phyloP scores from a whole-genome alignment of 2,329 filamentous ascomycete species.

The Neonectria neomacrospora region DNA sequence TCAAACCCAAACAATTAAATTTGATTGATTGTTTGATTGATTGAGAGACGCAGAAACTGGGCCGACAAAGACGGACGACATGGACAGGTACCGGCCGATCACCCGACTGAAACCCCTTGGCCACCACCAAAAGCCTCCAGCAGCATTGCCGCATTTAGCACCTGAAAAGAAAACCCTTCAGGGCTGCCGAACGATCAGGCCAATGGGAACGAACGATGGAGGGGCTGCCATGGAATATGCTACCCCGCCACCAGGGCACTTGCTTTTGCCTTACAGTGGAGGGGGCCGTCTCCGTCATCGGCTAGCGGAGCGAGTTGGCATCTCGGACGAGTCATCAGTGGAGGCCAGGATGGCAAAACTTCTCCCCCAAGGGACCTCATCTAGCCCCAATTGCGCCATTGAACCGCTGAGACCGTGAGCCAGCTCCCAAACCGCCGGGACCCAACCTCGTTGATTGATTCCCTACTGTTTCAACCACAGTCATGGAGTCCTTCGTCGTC shows the following conservation, averaged over 20 bases:
- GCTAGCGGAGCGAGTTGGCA: slow-evolving; percentile 2
- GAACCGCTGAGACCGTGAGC: neutral
- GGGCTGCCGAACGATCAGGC: neutral
- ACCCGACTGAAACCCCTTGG: slow-evolving; percentile 24
- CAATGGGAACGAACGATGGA: slow-evolving; percentile 5
- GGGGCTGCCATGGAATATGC: neutral
- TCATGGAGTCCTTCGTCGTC: slow-evolving; percentile 74
- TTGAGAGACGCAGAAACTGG: neutral
- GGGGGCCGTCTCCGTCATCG: slow-evolving; percentile 28
- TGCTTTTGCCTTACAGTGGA: neutral
- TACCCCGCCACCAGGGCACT: slow-evolving; percentile 21
- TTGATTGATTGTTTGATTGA: too few relatives aligned
- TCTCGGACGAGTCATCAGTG: neutral
- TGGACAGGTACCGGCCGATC: slow-evolving; percentile 14
- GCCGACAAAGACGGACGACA: neutral
- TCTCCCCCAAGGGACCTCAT: slow-evolving; percentile 18
- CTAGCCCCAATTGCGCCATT: slow-evolving; percentile 35
- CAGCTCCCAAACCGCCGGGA: slow-evolving; percentile 24
- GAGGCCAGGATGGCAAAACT: slow-evolving; percentile 17
- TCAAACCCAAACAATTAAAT: neutral
- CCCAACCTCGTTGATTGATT: slow-evolving; percentile 21
- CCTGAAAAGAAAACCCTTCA: neutral
- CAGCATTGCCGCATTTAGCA: slow-evolving; percentile 22
- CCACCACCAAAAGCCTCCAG: neutral
- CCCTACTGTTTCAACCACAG: slow-evolving; percentile 44